Evolutionary conservation across 495 filamentous ascomycete species (phyloP).

Genomic region (Tetracladium marchalianum): DNA sequence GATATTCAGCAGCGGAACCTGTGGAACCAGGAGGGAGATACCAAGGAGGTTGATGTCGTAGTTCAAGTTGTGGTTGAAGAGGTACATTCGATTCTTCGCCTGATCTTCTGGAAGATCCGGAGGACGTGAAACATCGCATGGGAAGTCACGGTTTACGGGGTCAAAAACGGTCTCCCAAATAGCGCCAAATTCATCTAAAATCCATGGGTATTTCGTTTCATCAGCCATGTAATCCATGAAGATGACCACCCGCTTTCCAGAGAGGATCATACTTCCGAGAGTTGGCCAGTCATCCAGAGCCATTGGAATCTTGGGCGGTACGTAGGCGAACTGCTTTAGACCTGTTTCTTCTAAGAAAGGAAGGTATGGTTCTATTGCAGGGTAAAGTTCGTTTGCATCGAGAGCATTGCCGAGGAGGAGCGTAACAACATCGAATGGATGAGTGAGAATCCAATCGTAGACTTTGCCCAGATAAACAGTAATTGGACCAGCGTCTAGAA

Average conservation of each 20-base stretch:
- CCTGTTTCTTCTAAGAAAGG: constrained; percentile 52
- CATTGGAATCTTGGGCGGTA: constrained; percentile 58
- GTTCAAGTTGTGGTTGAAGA: constrained; percentile 92
- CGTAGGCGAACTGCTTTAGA: constrained; percentile 59
- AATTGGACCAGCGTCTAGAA: constrained; percentile 74
- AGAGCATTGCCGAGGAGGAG: constrained; percentile 70
- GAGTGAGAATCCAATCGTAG: constrained; percentile 56
- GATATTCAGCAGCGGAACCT: constrained; percentile 53
- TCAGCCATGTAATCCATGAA: constrained; percentile 77
- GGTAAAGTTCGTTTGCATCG: constrained; percentile 33
- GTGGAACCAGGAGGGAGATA: constrained; percentile 57
- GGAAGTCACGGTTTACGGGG: constrained; percentile 51
- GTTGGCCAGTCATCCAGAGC: constrained; percentile 75
- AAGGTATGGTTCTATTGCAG: constrained; percentile 7
- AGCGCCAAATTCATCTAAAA: constrained; percentile 72
- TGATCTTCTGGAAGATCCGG: constrained; percentile 41
- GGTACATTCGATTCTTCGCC: constrained; percentile 51
- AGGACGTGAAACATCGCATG: constrained; percentile 61
- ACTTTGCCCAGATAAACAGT: constrained; percentile 64
- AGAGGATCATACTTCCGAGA: constrained; percentile 66
- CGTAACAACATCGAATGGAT: constrained; percentile 87
- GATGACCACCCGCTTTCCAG: constrained; percentile 41
- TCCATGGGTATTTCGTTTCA: constrained; percentile 65
- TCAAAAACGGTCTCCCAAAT: constrained; percentile 76
- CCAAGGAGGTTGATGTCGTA: constrained; percentile 48